These are phyloP conservation scores for Hymenoscyphus fraxineus DNA, from an alignment of 2,329 filamentous ascomycete genomes.

Conservation along the genomic window DNA sequence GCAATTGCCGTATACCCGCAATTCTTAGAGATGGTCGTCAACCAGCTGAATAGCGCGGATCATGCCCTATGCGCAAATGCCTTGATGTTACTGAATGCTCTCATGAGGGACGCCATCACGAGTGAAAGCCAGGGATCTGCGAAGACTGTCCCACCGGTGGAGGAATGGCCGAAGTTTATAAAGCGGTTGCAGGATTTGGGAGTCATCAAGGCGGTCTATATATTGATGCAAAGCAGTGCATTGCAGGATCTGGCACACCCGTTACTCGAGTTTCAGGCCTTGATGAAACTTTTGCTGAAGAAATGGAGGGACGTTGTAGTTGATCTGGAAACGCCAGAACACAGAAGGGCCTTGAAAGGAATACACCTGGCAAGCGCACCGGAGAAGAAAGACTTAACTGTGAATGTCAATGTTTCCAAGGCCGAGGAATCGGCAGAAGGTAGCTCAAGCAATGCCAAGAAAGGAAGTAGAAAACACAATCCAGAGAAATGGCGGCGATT, in stretches of 20 bases:
- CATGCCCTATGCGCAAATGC: conserved; percentile 95
- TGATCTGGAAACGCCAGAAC: conserved; percentile 82
- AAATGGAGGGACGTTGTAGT: conserved; percentile 86
- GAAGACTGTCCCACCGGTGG: conserved; percentile 41
- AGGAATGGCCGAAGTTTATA: conserved; percentile 94
- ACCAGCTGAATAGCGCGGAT: conserved; percentile 86
- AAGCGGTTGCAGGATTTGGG: conserved; percentile 90
- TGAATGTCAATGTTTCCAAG: conserved; percentile 16
- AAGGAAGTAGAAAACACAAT: conserved; percentile 69
- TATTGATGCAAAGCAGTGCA: conserved; percentile 89
- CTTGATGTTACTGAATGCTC: conserved; percentile 88
- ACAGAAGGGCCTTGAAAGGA: conserved; percentile 72
- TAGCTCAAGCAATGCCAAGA: conserved; percentile 39
- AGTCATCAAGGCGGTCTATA: conserved; percentile 86
- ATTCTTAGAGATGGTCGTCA: conserved; percentile 91
- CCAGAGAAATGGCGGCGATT: conserved; percentile 90
- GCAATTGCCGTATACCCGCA: conserved; percentile 87
- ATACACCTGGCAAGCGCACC: conserved; percentile 79
- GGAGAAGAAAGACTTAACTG: conserved; percentile 45
- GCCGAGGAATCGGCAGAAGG: conserved; percentile 38
- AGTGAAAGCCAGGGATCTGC: conserved; percentile 44
- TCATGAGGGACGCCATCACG: conserved; percentile 87
- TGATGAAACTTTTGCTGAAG: conserved; percentile 81
- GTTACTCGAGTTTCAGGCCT: conserved; percentile 84
- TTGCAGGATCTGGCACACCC: conserved; percentile 88